Conservation (phyloP, 306 rosid species). For the Dalbergia cultrata region DNA sequence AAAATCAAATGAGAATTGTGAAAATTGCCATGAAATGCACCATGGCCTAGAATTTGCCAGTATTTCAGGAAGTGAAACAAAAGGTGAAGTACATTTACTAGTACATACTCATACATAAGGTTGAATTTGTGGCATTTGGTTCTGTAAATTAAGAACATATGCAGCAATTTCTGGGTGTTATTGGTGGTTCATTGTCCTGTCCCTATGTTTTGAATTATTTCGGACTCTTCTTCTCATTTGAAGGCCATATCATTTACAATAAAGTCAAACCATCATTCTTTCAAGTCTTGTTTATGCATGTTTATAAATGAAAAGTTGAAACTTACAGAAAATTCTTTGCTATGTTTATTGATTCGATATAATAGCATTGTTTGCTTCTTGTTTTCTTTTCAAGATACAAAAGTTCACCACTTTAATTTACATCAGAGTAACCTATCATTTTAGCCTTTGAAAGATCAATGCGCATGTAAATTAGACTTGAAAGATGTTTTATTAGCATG, state of each 20-base stretch:
- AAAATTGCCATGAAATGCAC: neutral
- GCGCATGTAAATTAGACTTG: no score
- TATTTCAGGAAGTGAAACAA: neutral
- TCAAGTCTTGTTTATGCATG: neutral
- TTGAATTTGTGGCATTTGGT: neutral
- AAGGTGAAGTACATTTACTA: neutral
- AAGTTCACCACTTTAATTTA: neutral
- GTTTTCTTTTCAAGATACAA: constrained; percentile 1
- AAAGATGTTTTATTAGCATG: no score
- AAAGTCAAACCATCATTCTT: neutral
- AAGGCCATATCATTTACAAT: neutral
- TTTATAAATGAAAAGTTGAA: neutral
- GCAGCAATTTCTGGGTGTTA: neutral
- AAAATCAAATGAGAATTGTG: neutral
- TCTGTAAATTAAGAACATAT: neutral
- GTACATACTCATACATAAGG: neutral
- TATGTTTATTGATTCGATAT: neutral
- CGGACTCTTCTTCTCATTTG: neutral
- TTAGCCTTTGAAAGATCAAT: no score
- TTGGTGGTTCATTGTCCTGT: neutral
- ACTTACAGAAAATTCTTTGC: neutral
- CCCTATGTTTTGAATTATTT: neutral
- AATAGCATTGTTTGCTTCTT: constrained; percentile 13
- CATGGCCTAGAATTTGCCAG: neutral
- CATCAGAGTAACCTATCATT: no score